Percentiles rank a stretch among this genome's conserved stretches.
These are phyloP conservation scores for Aspergillus haitiensis DNA, from an alignment of 495 filamentous ascomycete genomes.

Conservation along the genomic window DNA sequence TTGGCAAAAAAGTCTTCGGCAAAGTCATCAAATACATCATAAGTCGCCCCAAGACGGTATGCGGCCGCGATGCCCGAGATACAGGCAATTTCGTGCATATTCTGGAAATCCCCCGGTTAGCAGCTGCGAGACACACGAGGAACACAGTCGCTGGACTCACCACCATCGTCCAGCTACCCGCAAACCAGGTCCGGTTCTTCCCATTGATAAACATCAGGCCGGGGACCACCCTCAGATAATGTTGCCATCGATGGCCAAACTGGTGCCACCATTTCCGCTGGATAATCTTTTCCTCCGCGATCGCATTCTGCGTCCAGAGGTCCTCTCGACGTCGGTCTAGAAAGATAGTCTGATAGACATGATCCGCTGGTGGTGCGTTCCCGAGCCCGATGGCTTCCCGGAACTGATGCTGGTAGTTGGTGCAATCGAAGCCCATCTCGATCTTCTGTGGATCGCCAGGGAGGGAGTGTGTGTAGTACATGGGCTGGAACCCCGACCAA, in stretches of 20 bases:
- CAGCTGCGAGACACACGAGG: too few relatives aligned
- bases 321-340: constrained; percentile 65
- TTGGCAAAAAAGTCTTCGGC: constrained; percentile 58
- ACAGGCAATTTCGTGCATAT: constrained; percentile 79
- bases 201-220: constrained; percentile 83
- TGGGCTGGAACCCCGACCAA: constrained; percentile 63
- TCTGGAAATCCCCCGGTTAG: constrained; percentile 34
- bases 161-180: constrained; percentile 76
- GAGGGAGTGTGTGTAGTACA: constrained; percentile 81
- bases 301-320: constrained; percentile 72
- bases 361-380: constrained; percentile 51
- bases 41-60: constrained; percentile 72
- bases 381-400: constrained; percentile 44
- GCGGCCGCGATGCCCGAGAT: constrained; percentile 79
- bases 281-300: constrained; percentile 68
- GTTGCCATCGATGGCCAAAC: constrained; percentile 77
- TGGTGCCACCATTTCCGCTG: constrained; percentile 83
- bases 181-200: constrained; percentile 64
- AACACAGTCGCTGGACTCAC: constrained; percentile 38
- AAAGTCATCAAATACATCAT: constrained; percentile 64
- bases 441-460: constrained; percentile 63
- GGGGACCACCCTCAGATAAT: constrained; percentile 74
- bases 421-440: constrained; percentile 86
- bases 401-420: constrained; percentile 84
- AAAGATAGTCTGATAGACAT: constrained; percentile 85